Conservation (phyloP, 306 rosid species). For the Prunus padus region DNA sequence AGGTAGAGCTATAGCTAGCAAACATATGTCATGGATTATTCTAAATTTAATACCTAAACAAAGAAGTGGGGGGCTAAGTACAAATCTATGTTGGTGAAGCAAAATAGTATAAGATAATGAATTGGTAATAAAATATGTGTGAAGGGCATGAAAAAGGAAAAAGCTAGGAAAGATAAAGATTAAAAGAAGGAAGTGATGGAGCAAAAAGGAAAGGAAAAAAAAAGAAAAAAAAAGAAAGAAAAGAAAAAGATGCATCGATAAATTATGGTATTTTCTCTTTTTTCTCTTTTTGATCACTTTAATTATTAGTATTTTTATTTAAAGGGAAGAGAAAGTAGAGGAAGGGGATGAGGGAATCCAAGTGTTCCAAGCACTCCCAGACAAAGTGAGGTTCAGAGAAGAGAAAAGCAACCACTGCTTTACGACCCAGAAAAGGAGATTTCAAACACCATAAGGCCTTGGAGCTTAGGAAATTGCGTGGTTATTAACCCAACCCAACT, state of each 20-base stretch:
- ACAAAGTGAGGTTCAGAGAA: constrained; percentile 87
- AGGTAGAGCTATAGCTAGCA: constrained; percentile 35
- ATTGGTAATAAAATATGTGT: constrained; percentile 39
- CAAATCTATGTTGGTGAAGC: constrained; percentile 36
- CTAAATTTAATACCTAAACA: constrained; percentile 30
- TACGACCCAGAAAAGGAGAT: constrained; percentile 95
- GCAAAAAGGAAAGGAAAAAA: not conserved
- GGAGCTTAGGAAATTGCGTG: constrained; percentile 89
- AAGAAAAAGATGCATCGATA: constrained; percentile 34
- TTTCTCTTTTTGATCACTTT: constrained; percentile 26
- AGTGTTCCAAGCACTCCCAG: constrained; percentile 85
- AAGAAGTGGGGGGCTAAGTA: constrained; percentile 41
- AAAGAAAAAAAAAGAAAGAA: not conserved
- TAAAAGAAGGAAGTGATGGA: constrained; percentile 29
- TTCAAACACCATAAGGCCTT: constrained; percentile 74
- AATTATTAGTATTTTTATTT: constrained; percentile 21
- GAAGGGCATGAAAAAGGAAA: constrained; percentile 22
- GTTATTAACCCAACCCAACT: constrained; percentile 43
- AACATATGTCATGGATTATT: constrained; percentile 26
- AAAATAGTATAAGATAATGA: constrained; percentile 25
- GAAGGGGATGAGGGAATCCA: constrained; percentile 73
- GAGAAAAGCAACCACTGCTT: constrained; percentile 81
- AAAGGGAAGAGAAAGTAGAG: not conserved
- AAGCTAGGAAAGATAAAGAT: constrained; percentile 8
- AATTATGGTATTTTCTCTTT: constrained; percentile 32